Base-by-base conservation (phyloP, 225 moss, liverwort and hornwort genomes). In the Rhytidiadelphus loreus region DNA sequence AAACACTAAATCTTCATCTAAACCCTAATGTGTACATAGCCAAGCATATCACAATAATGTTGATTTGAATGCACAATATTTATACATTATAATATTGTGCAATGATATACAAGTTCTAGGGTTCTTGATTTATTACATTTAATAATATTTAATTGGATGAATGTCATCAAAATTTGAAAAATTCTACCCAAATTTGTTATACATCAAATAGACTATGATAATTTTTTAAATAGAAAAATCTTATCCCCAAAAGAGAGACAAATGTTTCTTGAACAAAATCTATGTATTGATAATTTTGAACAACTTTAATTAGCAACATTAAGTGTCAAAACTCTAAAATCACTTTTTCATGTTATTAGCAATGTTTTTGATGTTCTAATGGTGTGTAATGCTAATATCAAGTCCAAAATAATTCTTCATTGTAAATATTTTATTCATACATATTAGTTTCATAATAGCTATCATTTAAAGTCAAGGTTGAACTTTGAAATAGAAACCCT, bases 1-100 rank as follows among this genome's bases (percentile, higher is more conserved):
- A 53, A 24, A 53, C 4, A 9, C 56, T 2, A 56, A 53, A 56
- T 30, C 7, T 25, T 11, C 11, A 32, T n/a, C 7, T 24, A 56
- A 25, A 26, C 1, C 5, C 5, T 50, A 39, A 56, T n/a, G n/a
- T n/a, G n/a, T n/a, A 56, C 2, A 0, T 28, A 56, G 2, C 1
- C 0, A 0, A 3, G 2, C 3, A 11, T 11, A 56, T 78, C 2
- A 78, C 16, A 16, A 56, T 16, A n/a, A 24, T 78, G 4, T 26
- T 25, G 16, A 56, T 78, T 33, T n/a, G 5, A 26, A 56, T n/a
- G n/a, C 0, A 17, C 2, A 39, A 26, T 56, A 22, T 35, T 35
- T 23, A 6, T 35, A 56, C 11, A 78, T 25, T 56, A 17, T 3
- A 78, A 25, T 56, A 15, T n/a, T 77, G 0, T n/a, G 7, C 16